These are phyloP conservation scores for Saccharomycopsis fermentans DNA, from an alignment of 805 yeast species.

Conservation along the genomic window DNA sequence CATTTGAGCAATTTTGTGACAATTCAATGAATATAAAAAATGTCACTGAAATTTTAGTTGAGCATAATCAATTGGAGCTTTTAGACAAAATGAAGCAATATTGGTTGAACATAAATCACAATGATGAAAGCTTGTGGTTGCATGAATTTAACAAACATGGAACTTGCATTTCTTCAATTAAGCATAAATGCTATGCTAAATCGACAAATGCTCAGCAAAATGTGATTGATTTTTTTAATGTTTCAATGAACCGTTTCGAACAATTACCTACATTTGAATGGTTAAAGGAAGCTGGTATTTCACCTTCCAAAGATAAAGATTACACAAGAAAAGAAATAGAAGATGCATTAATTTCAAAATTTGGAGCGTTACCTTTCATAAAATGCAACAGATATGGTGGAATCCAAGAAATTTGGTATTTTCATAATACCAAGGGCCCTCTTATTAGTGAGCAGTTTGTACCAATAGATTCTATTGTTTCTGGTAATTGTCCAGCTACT, in stretches of 20 bases:
- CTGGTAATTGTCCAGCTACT: conserved; percentile 15
- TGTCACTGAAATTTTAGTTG: conserved; percentile 11
- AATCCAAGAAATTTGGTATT: conserved; percentile 60
- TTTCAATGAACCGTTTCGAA: conserved; percentile 48
- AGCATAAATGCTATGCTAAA: conserved; percentile 51
- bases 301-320: conserved; percentile 49
- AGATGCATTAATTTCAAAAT: conserved; percentile 38
- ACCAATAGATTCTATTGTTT: conserved; percentile 38
- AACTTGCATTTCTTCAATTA: conserved; percentile 76
- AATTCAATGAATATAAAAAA: conserved; percentile 16
- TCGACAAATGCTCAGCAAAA: conserved; percentile 27
- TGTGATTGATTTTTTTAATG: conserved; percentile 62
- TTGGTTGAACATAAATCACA: conserved; percentile 70
- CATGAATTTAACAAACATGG: conserved; percentile 95
- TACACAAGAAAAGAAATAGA: conserved; percentile 49
- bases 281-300: conserved; percentile 57
- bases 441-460: conserved; percentile 52
- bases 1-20: conserved; percentile 74
- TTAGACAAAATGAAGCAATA: conserved; percentile 42
- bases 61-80: conserved; percentile 7
- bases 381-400: conserved; percentile 47
- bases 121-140: conserved; percentile 67
- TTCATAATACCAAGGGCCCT: conserved; percentile 64
- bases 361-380: conserved; percentile 48
- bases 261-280: conserved; percentile 58